Evolutionary conservation across 345 rosid genomes (phyloP).

Genomic region (Brassica juncea): DNA sequence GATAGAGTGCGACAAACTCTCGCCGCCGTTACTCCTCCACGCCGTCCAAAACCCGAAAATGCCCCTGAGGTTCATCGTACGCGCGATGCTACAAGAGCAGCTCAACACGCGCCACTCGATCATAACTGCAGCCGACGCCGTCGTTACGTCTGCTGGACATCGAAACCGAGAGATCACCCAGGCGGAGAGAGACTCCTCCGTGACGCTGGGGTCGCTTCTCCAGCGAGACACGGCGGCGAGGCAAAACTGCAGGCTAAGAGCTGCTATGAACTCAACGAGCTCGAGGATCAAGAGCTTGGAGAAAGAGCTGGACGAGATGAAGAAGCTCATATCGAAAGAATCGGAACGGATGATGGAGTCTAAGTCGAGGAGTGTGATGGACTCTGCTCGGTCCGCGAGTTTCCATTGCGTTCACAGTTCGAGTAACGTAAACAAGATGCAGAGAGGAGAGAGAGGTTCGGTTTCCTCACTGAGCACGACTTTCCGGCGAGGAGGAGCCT

Average conservation of each 20-base stretch:
- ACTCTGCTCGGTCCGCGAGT: slow-evolving; percentile 59
- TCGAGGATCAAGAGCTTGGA: slow-evolving; percentile 67
- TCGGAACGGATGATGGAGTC: not conserved
- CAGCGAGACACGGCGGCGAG: slow-evolving; percentile 61
- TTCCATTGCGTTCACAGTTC: slow-evolving; percentile 48
- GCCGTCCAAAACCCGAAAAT: slow-evolving; percentile 82
- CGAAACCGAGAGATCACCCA: not conserved
- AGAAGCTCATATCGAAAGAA: slow-evolving; percentile 47
- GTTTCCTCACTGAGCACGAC: slow-evolving; percentile 53
- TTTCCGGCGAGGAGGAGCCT: slow-evolving; percentile 19
- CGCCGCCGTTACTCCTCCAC: slow-evolving; percentile 62
- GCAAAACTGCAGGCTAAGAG: slow-evolving; percentile 60
- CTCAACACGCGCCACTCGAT: slow-evolving; percentile 68
- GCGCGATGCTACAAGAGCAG: slow-evolving; percentile 85
- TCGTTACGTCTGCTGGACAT: not conserved
- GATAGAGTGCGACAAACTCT: slow-evolving; percentile 76
- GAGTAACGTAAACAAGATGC: slow-evolving; percentile 36
- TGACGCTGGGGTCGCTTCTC: slow-evolving; percentile 73
- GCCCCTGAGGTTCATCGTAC: slow-evolving; percentile 76
- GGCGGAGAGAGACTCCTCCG: slow-evolving; percentile 7
- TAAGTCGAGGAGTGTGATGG: slow-evolving; percentile 36
- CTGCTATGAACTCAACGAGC: slow-evolving; percentile 68
- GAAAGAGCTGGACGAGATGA: slow-evolving; percentile 66
- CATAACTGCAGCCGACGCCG: slow-evolving; percentile 38
- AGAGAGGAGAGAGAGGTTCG: slow-evolving; percentile 55